Evolutionary conservation across 2,329 filamentous ascomycete species (phyloP).

Genomic region (Alternaria sp.): DNA sequence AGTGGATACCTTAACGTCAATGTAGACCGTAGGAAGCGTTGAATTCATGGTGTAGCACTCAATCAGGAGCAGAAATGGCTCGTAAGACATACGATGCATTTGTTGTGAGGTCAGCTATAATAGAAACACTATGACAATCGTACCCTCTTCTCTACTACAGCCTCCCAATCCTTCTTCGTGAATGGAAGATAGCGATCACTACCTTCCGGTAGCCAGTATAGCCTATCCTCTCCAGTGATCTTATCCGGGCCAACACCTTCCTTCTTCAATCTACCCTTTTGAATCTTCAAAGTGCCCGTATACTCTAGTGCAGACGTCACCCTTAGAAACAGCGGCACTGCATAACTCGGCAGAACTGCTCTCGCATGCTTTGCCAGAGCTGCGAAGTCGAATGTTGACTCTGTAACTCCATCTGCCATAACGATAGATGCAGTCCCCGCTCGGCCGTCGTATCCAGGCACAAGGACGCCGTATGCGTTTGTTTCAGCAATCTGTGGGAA

Average conservation of each 20-base stretch:
- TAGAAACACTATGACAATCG: constrained; percentile 20
- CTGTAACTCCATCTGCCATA: constrained; percentile 41
- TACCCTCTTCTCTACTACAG: constrained; percentile 37
- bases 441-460: constrained; percentile 55
- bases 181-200: constrained; percentile 50
- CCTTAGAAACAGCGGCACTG: constrained; percentile 54
- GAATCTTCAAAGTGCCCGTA: constrained; percentile 56
- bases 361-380: constrained; percentile 49
- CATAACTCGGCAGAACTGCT: constrained; percentile 52
- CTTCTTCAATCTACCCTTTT: constrained; percentile 51
- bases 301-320: constrained; percentile 51
- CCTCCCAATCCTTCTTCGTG: constrained; percentile 45
- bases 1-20: neutral
- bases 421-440: constrained; percentile 54
- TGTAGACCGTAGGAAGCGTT: neutral
- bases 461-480: constrained; percentile 54
- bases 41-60: neutral
- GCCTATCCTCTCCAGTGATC: constrained; percentile 46
- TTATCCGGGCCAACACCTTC: constrained; percentile 53
- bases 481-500: constrained; percentile 52
- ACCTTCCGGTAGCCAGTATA: constrained; percentile 52
- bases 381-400: constrained; percentile 42
- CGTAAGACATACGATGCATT: neutral
- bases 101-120: neutral
- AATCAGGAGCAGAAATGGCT: neutral